These are phyloP conservation scores for Thraustochytrium striatum DNA, from an alignment of 352 stramenopile species.

Conservation along the genomic window DNA sequence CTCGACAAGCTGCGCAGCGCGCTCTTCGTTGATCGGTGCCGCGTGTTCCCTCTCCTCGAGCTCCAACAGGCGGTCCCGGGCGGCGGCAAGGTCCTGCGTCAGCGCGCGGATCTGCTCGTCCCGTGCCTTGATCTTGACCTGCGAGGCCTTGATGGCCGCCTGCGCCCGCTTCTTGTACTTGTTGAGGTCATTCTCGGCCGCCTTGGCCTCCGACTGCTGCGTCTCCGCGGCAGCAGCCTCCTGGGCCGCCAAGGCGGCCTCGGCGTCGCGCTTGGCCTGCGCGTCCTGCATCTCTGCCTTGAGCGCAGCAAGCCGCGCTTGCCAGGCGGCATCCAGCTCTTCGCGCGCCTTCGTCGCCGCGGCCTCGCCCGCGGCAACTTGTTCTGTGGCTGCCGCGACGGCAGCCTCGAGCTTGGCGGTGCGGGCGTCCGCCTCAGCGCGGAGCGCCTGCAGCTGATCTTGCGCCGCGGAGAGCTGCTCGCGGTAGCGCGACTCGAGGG, in stretches of 20 bases:
- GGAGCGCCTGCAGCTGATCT: neutral
- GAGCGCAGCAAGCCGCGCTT: no score
- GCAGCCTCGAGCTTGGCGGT: constrained; percentile 7
- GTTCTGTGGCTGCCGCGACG: neutral
- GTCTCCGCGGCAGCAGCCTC: neutral
- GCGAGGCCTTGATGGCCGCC: constrained; percentile 30
- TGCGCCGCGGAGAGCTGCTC: neutral
- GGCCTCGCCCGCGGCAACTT: neutral
- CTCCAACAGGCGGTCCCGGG: neutral
- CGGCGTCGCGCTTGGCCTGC: neutral
- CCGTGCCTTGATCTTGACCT: constrained; percentile 33
- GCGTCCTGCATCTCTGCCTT: neutral
- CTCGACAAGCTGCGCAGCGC: neutral
- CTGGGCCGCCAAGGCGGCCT: neutral
- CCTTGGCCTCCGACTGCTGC: neutral
- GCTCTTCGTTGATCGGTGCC: neutral
- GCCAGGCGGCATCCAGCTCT: neutral
- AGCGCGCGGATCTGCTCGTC: constrained; percentile 30
- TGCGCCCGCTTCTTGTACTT: constrained; percentile 39
- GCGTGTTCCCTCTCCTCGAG: neutral
- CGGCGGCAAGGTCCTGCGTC: neutral
- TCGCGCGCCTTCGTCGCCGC: neutral
- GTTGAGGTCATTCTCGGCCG: constrained; percentile 7
- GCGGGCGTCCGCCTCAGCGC: neutral
- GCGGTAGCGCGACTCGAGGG: neutral